Conservation (phyloP, 768 basidiomycete species). For the Xerocomellus intermedius region DNA sequence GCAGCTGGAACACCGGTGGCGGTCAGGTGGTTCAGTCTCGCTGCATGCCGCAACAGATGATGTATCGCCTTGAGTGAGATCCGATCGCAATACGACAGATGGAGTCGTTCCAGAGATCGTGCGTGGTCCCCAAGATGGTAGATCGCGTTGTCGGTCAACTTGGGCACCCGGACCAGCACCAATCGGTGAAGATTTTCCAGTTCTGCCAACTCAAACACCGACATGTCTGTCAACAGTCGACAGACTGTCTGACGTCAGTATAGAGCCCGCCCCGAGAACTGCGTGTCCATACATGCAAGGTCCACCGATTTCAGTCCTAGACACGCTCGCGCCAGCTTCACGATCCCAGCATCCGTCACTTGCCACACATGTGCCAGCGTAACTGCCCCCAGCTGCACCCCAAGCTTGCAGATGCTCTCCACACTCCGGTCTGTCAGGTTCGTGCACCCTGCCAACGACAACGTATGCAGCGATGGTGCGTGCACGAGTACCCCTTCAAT, state of each 20-base stretch:
- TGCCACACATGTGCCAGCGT: conserved; percentile 76
- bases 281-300: conserved; percentile 67
- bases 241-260: conserved; percentile 56
- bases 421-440: conserved; percentile 71
- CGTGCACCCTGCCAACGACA: conserved; percentile 77
- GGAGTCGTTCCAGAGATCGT: conserved; percentile 68
- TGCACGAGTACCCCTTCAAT: conserved; percentile 73
- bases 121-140: conserved; percentile 76
- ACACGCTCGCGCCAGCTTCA: conserved; percentile 68
- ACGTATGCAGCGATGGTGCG: conserved; percentile 71
- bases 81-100: conserved; percentile 84
- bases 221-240: conserved; percentile 78
- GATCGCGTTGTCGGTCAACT: conserved; percentile 81
- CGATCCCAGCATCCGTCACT: conserved; percentile 77
- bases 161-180: conserved; percentile 76
- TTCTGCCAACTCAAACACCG: conserved; percentile 74
- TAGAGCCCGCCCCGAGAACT: conserved; percentile 1
- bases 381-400: conserved; percentile 74
- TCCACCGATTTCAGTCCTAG: conserved; percentile 77
- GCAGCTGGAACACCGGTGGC: conserved; percentile 79
- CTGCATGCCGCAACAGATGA: conserved; percentile 58
- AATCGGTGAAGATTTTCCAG: conserved; percentile 71
- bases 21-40: conserved; percentile 68
- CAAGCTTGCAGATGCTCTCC: conserved; percentile 65
- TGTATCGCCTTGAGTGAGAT: conserved; percentile 77